Evolutionary conservation across 78 protist species (phyloP).

Genomic region (Thecamonas trahens): DNA sequence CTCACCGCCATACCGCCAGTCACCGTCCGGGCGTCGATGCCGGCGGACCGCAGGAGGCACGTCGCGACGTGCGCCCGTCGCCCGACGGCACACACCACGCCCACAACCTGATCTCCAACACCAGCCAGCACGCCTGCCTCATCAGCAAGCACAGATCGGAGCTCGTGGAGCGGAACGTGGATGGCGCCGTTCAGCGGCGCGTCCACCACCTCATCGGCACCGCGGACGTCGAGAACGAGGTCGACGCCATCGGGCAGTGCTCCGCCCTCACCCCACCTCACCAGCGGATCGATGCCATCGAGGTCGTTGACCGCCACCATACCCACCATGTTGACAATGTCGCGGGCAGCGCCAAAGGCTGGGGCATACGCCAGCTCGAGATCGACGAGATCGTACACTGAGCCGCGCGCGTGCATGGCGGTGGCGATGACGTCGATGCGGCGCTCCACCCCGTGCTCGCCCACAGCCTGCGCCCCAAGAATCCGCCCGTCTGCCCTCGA

Average conservation of each 20-base stretch:
- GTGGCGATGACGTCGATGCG: conserved; percentile 34
- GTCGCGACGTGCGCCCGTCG: too few species aligned
- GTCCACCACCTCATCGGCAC: conserved; percentile 9
- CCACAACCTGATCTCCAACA: too few species aligned
- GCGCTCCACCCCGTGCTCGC: conserved; percentile 27
- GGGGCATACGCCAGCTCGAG: conserved; percentile 46
- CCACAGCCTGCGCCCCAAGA: conserved; percentile 45
- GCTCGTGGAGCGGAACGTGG: conserved; percentile 3
- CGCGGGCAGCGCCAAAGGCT: conserved; percentile 33
- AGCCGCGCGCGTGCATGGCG: conserved; percentile 24
- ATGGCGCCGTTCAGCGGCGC: conserved; percentile 2
- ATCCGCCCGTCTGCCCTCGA: neutral
- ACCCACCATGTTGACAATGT: conserved; percentile 35
- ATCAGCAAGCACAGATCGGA: too few species aligned
- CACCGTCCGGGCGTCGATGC: too few species aligned
- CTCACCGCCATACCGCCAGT: too few species aligned
- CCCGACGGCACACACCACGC: too few species aligned
- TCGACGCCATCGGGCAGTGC: neutral
- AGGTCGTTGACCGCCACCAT: conserved; percentile 12
- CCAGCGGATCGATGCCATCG: neutral
- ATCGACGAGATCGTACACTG: conserved; percentile 32
- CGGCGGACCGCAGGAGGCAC: too few species aligned
- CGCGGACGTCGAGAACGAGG: conserved; percentile 20
- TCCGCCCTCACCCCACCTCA: conserved; percentile 5
- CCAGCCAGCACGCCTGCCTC: too few species aligned